A percentile compares a stretch with the other conserved stretches of the same genome.
These are phyloP conservation scores for Pseudonectria buxi DNA, from an alignment of 2,329 filamentous ascomycete species.

Conservation along the genomic window DNA sequence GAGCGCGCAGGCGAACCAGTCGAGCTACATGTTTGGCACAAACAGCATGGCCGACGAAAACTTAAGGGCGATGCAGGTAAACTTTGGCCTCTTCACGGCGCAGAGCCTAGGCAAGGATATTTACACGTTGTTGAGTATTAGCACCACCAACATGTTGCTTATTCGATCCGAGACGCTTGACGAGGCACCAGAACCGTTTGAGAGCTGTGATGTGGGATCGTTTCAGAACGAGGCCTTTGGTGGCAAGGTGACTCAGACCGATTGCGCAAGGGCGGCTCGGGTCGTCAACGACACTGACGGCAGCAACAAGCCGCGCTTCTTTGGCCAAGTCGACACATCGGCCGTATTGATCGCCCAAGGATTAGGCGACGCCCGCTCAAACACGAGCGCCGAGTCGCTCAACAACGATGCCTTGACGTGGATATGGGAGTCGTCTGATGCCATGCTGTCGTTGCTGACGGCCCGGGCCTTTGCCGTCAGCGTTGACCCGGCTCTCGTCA, in stretches of 20 bases:
- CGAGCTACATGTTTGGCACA: constrained; percentile 7
- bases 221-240: constrained; percentile 13
- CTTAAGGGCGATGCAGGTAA: constrained; percentile 2
- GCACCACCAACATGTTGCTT: constrained; percentile 10
- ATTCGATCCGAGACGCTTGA: constrained; percentile 8
- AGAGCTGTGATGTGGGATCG: constrained; percentile 2
- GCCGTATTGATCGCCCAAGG: constrained; percentile 8
- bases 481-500: constrained; percentile 7
- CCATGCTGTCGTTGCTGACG: not conserved
- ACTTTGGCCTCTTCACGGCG: constrained; percentile 2
- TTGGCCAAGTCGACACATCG: constrained; percentile 12
- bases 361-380: constrained; percentile 6
- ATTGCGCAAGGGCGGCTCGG: too few relatives aligned
- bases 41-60: constrained; percentile 3
- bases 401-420: constrained; percentile 4
- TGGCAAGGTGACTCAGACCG: constrained; percentile 5
- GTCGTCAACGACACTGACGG: too few relatives aligned
- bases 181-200: constrained; percentile 1
- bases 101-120: accelerated
- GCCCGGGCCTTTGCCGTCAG: constrained; percentile 8
- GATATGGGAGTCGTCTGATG: not conserved
- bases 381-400: constrained; percentile 8
- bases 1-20: constrained; percentile 1
- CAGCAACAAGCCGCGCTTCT: constrained; percentile 2
- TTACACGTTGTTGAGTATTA: constrained; percentile 6